Evolutionary conservation across 1,284 basidiomycete species (phyloP).

Genomic region (Afroboletus lepidellus): DNA sequence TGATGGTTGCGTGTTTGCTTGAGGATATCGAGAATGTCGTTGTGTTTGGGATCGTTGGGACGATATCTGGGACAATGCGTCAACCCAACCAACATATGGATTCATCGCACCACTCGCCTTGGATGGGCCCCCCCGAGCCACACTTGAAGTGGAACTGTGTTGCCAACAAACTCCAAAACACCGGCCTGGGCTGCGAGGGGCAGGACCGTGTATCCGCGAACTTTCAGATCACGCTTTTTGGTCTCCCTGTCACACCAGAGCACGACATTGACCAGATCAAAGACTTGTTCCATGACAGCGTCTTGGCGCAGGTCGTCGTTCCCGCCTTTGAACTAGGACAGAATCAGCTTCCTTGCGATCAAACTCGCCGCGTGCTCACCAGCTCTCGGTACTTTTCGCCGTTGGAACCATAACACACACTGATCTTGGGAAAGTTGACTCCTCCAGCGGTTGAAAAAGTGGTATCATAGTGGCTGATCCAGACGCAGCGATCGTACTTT

Average conservation of each 20-base stretch:
- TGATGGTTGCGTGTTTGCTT: constrained; percentile 31
- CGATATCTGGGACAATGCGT: constrained; percentile 39
- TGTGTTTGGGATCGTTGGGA: constrained; percentile 34
- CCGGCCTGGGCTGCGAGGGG: constrained; percentile 83
- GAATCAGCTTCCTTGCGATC: neutral
- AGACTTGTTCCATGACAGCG: constrained; percentile 99
- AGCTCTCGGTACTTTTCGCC: constrained; percentile 78
- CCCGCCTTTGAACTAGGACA: constrained; percentile 83
- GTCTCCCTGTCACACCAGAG: constrained; percentile 76
- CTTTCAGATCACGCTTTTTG: constrained; percentile 65
- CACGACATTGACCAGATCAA: constrained; percentile 84
- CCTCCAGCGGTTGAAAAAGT: constrained; percentile 77
- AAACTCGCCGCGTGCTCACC: constrained; percentile 46
- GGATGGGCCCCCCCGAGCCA: constrained; percentile 68
- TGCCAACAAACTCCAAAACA: constrained; percentile 87
- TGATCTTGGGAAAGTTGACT: constrained; percentile 82
- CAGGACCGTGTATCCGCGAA: constrained; percentile 88
- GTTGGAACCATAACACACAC: constrained; percentile 66
- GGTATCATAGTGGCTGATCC: constrained; percentile 62
- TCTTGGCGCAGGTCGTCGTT: constrained; percentile 94
- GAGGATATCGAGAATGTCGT: constrained; percentile 23
- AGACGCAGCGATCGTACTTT: constrained; percentile 66
- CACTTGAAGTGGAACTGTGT: constrained; percentile 66
- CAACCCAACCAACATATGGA: constrained; percentile 20
- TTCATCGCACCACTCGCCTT: constrained; percentile 41